phyloP scores from a whole-genome alignment of 345 rosid genomes.

The Salix exigua region DNA sequence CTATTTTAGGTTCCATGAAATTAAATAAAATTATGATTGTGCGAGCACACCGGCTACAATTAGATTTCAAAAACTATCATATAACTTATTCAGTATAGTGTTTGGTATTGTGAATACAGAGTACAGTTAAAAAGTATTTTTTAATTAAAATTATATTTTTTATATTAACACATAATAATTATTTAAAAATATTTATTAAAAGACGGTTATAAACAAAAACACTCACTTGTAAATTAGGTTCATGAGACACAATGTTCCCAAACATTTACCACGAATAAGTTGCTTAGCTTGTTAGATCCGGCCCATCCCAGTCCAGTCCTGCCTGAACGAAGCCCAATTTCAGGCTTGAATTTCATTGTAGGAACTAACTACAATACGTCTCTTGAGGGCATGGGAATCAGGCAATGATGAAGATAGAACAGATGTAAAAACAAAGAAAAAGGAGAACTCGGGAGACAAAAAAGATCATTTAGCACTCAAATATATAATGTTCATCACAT shows the following conservation, averaged over 20 bases:
- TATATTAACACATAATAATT: too few species aligned
- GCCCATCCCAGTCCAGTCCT: neutral
- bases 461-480: neutral
- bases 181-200: too few species aligned
- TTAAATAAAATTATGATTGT: too few species aligned
- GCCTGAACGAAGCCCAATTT: neutral
- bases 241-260: neutral
- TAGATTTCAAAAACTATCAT: too few species aligned
- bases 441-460: neutral
- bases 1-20: too few species aligned
- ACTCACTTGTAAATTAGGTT: neutral
- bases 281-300: neutral
- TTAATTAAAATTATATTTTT: too few species aligned
- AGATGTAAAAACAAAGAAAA: too few species aligned
- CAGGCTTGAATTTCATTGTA: neutral
- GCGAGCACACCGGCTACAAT: too few species aligned
- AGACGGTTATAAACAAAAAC: neutral
- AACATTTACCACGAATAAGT: neutral
- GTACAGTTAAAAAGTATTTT: too few species aligned
- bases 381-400: neutral
- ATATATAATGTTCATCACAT: neutral
- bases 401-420: neutral
- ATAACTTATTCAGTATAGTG: too few species aligned
- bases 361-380: too few species aligned
- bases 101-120: too few species aligned